Conservation (phyloP, 2,329 filamentous ascomycete species). For the Paracorniculantispora psalliotae region DNA sequence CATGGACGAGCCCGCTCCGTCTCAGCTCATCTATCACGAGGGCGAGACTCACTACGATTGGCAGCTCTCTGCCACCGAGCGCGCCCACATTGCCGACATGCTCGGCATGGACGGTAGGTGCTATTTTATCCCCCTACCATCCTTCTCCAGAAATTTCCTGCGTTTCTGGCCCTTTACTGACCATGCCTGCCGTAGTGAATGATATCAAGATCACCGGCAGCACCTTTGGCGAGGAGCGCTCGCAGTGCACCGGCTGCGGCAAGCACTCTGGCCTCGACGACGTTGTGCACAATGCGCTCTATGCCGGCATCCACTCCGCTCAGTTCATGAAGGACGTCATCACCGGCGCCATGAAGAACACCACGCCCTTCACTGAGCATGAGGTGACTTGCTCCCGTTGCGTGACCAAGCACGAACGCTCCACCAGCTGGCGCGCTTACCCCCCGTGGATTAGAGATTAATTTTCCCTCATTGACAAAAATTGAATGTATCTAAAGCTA, state of each 20-base stretch:
- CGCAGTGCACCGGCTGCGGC: slow-evolving; percentile 8
- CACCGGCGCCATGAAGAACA: background rate
- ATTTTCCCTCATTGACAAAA: too few species aligned
- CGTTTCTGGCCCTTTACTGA: too few species aligned
- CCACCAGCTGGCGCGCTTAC: background rate
- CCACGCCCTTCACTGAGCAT: slow-evolving; percentile 3
- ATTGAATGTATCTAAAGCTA: too few species aligned
- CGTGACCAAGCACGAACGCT: background rate
- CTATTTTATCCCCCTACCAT: too few species aligned
- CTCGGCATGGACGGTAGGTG: slow-evolving; percentile 5
- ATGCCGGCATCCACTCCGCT: slow-evolving; percentile 9
- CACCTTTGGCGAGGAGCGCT: slow-evolving; percentile 10
- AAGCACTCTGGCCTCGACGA: slow-evolving; percentile 12
- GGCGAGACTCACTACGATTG: slow-evolving; percentile 1
- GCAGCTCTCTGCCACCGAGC: slow-evolving; percentile 1
- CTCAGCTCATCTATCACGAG: background rate
- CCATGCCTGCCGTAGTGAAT: too few species aligned
- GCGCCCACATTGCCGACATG: slow-evolving; percentile 12
- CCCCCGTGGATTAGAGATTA: background rate
- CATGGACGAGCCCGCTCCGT: slow-evolving; percentile 4
- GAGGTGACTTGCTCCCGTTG: slow-evolving; percentile 7
- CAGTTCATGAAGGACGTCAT: slow-evolving; percentile 11
- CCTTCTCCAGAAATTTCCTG: too few species aligned
- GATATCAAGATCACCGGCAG: background rate
- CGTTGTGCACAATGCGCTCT: slow-evolving; percentile 13